A percentile compares a stretch with the other conserved stretches of the same genome.
phyloP scores from a whole-genome alignment of 176 grass and related monocot species.

The Aechmea fasciata region DNA sequence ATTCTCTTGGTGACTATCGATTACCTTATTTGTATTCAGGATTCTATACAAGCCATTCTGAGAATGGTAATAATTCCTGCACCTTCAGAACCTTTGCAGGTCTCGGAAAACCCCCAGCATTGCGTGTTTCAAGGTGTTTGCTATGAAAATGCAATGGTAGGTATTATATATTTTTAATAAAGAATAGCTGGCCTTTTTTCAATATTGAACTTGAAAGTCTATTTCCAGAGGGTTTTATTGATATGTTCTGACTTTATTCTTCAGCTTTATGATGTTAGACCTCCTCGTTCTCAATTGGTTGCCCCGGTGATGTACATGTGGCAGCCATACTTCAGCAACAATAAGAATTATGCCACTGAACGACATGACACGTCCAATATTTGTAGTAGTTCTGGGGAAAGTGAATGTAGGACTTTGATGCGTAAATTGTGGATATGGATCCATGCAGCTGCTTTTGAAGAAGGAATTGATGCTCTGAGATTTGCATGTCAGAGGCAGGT shows the following conservation, averaged over 20 bases:
- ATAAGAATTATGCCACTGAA: constrained; percentile 7
- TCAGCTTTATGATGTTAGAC: constrained; percentile 55
- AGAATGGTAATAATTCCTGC: constrained; percentile 45
- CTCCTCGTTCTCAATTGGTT: constrained; percentile 27
- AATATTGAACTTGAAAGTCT: neutral
- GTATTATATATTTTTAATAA: constrained; percentile 18
- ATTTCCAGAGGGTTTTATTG: neutral
- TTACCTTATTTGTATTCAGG: constrained; percentile 31
- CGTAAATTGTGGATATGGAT: constrained; percentile 87
- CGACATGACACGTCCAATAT: constrained; percentile 17
- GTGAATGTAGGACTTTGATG: constrained; percentile 11
- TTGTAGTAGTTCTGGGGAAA: constrained; percentile 10
- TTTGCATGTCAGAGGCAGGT: constrained; percentile 49
- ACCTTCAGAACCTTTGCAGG: constrained; percentile 16
- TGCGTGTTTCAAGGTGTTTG: constrained; percentile 49
- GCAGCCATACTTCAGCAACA: constrained; percentile 28
- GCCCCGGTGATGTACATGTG: constrained; percentile 80
- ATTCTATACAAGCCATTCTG: constrained; percentile 39
- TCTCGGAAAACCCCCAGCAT: constrained; percentile 21
- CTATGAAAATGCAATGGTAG: constrained; percentile 72
- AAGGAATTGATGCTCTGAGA: constrained; percentile 47
- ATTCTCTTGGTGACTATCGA: neutral
- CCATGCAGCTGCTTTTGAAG: constrained; percentile 56
- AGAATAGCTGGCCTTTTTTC: too few species aligned
- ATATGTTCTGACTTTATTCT: constrained; percentile 13